phyloP scores from a whole-genome alignment of 2,329 filamentous ascomycete genomes.

The Fusarium xylarioides region DNA sequence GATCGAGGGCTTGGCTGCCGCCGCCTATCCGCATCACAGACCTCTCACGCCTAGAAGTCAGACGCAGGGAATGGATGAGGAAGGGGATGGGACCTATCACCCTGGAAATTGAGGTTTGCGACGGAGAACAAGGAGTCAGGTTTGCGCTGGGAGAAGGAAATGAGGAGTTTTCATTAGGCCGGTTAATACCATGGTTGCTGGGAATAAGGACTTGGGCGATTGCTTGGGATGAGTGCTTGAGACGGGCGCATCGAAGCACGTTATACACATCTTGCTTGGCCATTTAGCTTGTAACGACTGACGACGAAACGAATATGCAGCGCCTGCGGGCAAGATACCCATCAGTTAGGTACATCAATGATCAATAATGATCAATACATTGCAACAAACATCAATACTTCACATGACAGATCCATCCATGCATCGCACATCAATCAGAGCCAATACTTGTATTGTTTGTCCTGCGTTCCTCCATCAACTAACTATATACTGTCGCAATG shows the following conservation, averaged over 20 bases:
- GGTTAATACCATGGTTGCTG: background rate
- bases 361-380: background rate
- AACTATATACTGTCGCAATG: constrained; percentile 29
- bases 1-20: background rate
- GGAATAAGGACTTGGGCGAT: background rate
- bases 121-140: background rate
- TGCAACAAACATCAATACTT: background rate
- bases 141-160: background rate
- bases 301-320: background rate
- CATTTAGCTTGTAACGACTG: constrained; percentile 10
- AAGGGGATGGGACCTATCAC: background rate
- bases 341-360: background rate
- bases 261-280: background rate
- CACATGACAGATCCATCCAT: background rate
- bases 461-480: constrained; percentile 23
- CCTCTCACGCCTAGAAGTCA: constrained; percentile 17
- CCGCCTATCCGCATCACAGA: background rate
- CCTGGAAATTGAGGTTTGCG: background rate
- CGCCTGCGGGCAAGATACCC: background rate
- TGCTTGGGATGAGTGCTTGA: background rate
- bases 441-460: constrained; percentile 6
- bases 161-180: background rate
- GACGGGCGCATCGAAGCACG: background rate
- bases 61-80: background rate
- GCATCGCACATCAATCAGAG: background rate